Percentiles rank a stretch among this genome's conserved stretches.
These are phyloP conservation scores for Fusarium succisae DNA, from an alignment of 2,329 filamentous ascomycete genomes.

Conservation along the genomic window DNA sequence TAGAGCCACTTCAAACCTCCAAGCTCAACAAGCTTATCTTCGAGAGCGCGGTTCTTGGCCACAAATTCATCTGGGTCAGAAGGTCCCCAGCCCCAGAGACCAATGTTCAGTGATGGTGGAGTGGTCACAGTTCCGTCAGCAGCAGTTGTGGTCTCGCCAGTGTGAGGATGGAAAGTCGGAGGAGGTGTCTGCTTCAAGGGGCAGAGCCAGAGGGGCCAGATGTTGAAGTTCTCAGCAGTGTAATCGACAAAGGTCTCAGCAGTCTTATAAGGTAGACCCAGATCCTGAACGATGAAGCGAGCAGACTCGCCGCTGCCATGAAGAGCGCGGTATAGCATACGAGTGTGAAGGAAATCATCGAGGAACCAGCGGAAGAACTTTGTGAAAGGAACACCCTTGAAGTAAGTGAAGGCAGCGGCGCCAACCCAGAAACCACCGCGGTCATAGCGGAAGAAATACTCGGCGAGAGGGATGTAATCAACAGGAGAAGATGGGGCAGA, in stretches of 20 bases:
- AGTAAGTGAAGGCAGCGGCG: constrained; percentile 72
- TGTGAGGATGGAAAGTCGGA: constrained; percentile 66
- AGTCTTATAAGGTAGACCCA: constrained; percentile 65
- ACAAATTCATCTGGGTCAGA: constrained; percentile 68
- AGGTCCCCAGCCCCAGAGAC: constrained; percentile 84
- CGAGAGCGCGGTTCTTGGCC: constrained; percentile 74
- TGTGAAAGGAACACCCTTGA: constrained; percentile 71
- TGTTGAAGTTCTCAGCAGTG: constrained; percentile 59
- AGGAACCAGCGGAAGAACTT: constrained; percentile 72
- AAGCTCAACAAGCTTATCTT: constrained; percentile 73
- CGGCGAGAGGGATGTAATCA: constrained; percentile 73
- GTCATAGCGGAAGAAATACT: constrained; percentile 82
- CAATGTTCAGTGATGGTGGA: constrained; percentile 66
- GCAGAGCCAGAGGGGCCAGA: constrained; percentile 70
- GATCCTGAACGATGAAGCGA: constrained; percentile 75
- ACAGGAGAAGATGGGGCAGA: constrained; percentile 38
- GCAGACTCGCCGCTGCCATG: constrained; percentile 73
- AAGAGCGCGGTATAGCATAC: constrained; percentile 77
- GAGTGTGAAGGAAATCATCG: constrained; percentile 77
- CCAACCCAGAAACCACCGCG: constrained; percentile 81
- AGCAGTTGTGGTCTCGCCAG: constrained; percentile 47
- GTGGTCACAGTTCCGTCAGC: constrained; percentile 31
- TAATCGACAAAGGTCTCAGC: constrained; percentile 65
- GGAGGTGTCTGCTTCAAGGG: constrained; percentile 59
- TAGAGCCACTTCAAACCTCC: constrained; percentile 89